A percentile compares a stretch with the other conserved stretches of the same genome.
These are phyloP conservation scores for Aspergillus sp. DNA, from an alignment of 2,329 filamentous ascomycete genomes.

Conservation along the genomic window DNA sequence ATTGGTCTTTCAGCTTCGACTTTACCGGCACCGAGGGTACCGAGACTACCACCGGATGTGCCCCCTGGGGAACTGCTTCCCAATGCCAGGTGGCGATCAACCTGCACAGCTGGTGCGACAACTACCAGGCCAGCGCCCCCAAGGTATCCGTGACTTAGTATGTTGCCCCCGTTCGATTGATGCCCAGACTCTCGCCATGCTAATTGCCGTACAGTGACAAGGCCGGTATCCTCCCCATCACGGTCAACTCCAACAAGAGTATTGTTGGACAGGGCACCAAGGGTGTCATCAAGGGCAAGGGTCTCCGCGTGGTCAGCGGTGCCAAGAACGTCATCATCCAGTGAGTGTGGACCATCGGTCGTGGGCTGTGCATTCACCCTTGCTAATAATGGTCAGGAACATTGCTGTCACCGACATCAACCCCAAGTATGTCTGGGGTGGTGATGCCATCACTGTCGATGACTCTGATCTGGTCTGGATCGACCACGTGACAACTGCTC, in stretches of 20 bases:
- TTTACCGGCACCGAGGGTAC: constrained; percentile 32
- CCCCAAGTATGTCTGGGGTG: constrained; percentile 62
- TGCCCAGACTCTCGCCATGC: neutral
- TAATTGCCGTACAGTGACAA: constrained; percentile 44
- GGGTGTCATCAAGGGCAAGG: constrained; percentile 61
- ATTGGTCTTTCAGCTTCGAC: constrained; percentile 13
- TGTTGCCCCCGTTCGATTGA: neutral
- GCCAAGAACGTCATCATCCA: constrained; percentile 62
- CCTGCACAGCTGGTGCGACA: constrained; percentile 59
- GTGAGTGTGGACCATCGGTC: neutral
- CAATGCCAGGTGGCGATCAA: constrained; percentile 62
- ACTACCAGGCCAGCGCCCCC: constrained; percentile 58
- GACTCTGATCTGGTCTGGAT: constrained; percentile 50
- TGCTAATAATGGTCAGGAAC: constrained; percentile 37
- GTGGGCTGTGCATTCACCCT: neutral
- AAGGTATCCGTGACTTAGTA: constrained; percentile 45
- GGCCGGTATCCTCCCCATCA: constrained; percentile 54
- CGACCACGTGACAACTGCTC: constrained; percentile 50
- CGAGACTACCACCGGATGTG: constrained; percentile 56
- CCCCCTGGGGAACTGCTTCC: constrained; percentile 57
- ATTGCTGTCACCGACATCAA: constrained; percentile 59
- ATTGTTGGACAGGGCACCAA: constrained; percentile 55
- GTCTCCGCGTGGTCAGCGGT: constrained; percentile 51
- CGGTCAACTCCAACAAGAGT: constrained; percentile 59
- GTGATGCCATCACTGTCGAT: constrained; percentile 58